phyloP scores from a whole-genome alignment of 768 basidiomycete genomes.

The Imleria badia region DNA sequence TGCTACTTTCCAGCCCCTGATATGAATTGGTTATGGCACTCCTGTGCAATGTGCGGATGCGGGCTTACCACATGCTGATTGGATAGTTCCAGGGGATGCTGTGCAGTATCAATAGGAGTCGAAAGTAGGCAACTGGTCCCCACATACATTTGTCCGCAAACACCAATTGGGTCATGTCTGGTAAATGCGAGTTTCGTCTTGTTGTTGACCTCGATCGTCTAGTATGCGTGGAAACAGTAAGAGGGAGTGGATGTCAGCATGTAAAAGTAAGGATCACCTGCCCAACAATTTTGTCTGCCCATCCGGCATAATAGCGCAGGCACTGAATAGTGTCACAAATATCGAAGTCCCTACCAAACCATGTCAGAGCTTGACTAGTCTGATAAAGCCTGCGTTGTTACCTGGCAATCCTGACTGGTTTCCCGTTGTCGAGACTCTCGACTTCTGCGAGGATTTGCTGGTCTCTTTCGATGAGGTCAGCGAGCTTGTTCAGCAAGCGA shows the following conservation, averaged over 20 bases:
- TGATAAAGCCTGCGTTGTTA: slow-evolving; percentile 38
- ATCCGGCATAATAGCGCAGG: slow-evolving; percentile 90
- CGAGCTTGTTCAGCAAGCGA: slow-evolving; percentile 78
- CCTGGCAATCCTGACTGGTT: slow-evolving; percentile 69
- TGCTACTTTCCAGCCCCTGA: slow-evolving; percentile 87
- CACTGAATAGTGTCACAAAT: slow-evolving; percentile 77
- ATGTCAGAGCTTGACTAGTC: background rate
- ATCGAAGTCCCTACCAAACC: slow-evolving; percentile 63
- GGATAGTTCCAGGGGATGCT: slow-evolving; percentile 96
- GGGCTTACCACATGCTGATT: slow-evolving; percentile 74
- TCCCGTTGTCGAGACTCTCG: slow-evolving; percentile 88
- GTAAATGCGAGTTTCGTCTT: slow-evolving; percentile 83
- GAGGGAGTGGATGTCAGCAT: background rate
- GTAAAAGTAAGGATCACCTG: slow-evolving; percentile 48
- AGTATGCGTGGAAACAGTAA: slow-evolving; percentile 7
- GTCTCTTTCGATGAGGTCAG: slow-evolving; percentile 87
- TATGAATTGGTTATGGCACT: background rate
- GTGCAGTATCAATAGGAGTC: slow-evolving; percentile 7
- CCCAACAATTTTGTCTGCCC: slow-evolving; percentile 92
- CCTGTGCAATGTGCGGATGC: slow-evolving; percentile 1
- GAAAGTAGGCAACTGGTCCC: slow-evolving; percentile 1
- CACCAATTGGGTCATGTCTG: slow-evolving; percentile 88
- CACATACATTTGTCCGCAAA: slow-evolving; percentile 85
- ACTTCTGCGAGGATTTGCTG: slow-evolving; percentile 79
- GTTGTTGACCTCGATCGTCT: slow-evolving; percentile 82